Conservation (phyloP, 169 alveolate species). For the Eimeria zaria region DNA sequence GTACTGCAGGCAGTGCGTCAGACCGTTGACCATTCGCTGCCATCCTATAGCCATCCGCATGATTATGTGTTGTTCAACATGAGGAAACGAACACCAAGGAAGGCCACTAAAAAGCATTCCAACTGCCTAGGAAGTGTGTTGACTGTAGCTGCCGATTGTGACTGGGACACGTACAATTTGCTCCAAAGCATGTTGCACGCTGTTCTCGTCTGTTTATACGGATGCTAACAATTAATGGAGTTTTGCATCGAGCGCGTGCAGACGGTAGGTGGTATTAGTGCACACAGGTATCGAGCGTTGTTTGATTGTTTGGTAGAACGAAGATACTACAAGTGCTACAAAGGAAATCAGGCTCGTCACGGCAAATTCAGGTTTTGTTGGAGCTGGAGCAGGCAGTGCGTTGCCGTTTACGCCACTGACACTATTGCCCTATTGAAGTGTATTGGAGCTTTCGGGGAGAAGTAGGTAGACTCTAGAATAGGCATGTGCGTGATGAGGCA, state of each 20-base stretch:
- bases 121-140: background rate
- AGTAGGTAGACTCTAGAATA: no score
- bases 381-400: constrained; percentile 15
- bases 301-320: background rate
- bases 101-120: background rate
- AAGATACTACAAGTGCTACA: background rate
- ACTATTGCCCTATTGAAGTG: background rate
- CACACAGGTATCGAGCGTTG: background rate
- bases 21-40: background rate
- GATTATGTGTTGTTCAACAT: background rate
- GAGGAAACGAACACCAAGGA: background rate
- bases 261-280: background rate
- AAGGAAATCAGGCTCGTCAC: background rate
- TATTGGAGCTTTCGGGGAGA: no score
- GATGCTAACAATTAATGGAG: background rate
- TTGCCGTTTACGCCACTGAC: background rate
- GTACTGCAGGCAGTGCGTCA: background rate
- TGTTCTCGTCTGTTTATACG: background rate
- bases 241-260: background rate
- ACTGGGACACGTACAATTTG: background rate
- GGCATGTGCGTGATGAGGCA: no score
- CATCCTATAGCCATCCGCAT: background rate
- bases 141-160: background rate
- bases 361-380: background rate
- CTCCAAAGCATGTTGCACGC: background rate